A percentile compares a stretch with the other conserved stretches of the same genome.
Conservation (phyloP, 2,329 filamentous ascomycete species). For the Phoma sp. region DNA sequence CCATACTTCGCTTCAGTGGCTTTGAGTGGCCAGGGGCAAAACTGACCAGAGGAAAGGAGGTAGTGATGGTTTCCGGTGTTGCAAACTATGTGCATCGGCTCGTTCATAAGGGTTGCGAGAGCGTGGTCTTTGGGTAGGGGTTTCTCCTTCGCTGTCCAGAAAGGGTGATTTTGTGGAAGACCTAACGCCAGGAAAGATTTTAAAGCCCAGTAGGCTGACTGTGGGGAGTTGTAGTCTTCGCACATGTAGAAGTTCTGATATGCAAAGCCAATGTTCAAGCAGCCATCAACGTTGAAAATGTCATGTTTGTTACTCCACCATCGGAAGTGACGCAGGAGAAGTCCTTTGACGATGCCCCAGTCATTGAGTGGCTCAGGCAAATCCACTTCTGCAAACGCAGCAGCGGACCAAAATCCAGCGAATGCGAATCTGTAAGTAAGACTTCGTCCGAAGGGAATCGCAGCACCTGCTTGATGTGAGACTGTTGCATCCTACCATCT, state of each 20-base stretch:
- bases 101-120: background rate
- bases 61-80: slow-evolving; percentile 45
- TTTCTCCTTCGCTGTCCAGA: slow-evolving; percentile 57
- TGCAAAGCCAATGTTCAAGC: slow-evolving; percentile 56
- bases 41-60: slow-evolving; percentile 42
- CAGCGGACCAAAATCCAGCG: slow-evolving; percentile 57
- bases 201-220: slow-evolving; percentile 62
- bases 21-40: slow-evolving; percentile 46
- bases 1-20: slow-evolving; percentile 46
- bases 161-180: slow-evolving; percentile 47
- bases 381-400: slow-evolving; percentile 52
- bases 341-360: slow-evolving; percentile 55
- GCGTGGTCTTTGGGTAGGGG: slow-evolving; percentile 27
- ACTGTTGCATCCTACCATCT: background rate
- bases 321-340: slow-evolving; percentile 58
- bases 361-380: slow-evolving; percentile 49
- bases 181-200: slow-evolving; percentile 57
- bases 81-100: slow-evolving; percentile 56
- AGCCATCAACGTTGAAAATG: slow-evolving; percentile 59
- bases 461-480: slow-evolving; percentile 48
- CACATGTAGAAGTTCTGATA: slow-evolving; percentile 62
- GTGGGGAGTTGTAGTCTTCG: slow-evolving; percentile 65
- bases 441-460: slow-evolving; percentile 60
- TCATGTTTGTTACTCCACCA: slow-evolving; percentile 56
- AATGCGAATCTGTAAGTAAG: slow-evolving; percentile 61